phyloP scores from a whole-genome alignment of 345 rosid species.

The Toxicodendron radicans region DNA sequence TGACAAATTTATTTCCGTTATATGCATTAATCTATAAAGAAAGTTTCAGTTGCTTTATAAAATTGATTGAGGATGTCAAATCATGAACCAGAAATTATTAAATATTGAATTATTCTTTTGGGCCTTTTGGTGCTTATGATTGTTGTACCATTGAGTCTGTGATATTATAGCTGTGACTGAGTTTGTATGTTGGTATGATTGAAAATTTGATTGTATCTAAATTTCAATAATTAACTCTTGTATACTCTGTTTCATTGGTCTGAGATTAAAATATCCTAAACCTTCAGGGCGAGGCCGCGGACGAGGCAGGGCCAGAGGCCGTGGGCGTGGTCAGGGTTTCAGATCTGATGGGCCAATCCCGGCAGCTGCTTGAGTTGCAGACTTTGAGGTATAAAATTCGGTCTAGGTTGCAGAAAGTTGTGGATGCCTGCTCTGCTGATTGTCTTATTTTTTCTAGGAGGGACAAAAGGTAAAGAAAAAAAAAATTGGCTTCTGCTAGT shows the following conservation, averaged over 20 bases:
- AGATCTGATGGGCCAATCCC: slow-evolving; percentile 21
- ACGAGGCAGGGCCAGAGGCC: slow-evolving; percentile 22
- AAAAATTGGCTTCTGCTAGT: neutral
- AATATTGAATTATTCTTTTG: neutral
- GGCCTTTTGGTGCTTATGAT: neutral
- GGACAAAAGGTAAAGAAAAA: neutral
- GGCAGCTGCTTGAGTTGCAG: slow-evolving; percentile 13
- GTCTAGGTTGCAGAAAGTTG: slow-evolving; percentile 20
- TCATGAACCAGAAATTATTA: neutral
- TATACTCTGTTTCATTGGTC: neutral
- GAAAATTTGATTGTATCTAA: neutral
- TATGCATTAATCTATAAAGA: neutral
- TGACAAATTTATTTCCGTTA: neutral
- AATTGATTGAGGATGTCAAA: neutral
- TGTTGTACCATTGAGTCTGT: neutral
- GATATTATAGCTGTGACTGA: neutral
- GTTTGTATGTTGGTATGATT: neutral
- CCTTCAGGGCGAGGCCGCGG: slow-evolving; percentile 25
- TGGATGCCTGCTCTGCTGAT: slow-evolving; percentile 30
- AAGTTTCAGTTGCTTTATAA: too few species aligned
- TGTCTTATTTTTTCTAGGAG: neutral
- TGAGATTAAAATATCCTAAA: neutral
- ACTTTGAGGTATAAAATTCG: slow-evolving; percentile 10
- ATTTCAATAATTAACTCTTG: neutral
- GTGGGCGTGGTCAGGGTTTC: slow-evolving; percentile 23